Base-by-base conservation (phyloP, 2,329 filamentous ascomycete genomes). In the Talaromyces sp. region DNA sequence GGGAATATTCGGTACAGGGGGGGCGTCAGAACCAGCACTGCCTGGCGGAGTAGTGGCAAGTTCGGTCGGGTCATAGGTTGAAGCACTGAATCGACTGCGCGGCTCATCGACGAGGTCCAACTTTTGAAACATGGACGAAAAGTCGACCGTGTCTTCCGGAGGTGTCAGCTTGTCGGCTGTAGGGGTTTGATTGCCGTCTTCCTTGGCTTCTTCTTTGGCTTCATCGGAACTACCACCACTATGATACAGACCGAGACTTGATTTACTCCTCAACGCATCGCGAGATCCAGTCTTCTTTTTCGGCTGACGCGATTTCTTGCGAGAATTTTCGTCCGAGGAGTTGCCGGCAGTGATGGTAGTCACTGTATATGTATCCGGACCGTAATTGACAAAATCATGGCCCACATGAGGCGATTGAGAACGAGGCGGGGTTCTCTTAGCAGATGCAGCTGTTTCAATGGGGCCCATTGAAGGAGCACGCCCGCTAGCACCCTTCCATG, bases 401-500 rank as follows among this genome's bases (percentile, higher is more conserved):
- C 54, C 48, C 48, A 51, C 26, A 29, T 29, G 21, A 17, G 48
- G 48, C 7, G 48, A 52, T 24, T 52, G 14, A 52, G 48, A 52
- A 19, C 48, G 48, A 27, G 48, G 17, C 14, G 24, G 48, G 14
- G 11, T 4, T 29, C 14, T 52, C 48, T n/a, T 31, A 8, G 48
- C 48, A 7, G 21, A 17, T 51, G 11, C n/a, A 38, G 84, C 83
- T 69, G 90, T 87, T 68, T 79, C 81, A 41, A 90, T 81, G 3
- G 88, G 86, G 51, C 82, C 81, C 35, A 89, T 82, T 59, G 90
- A 79, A 38, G 83, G 79, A 48, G 81, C 81, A 64, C 89, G 84
- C 29, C 89, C 89, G 70, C 86, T 91, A 41, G 86, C 85, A 19
- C 89, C 89, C 67, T 86, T 87, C 89, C 89, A 92, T 60, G 86